Evolutionary conservation across 2,329 filamentous ascomycete species (phyloP).

Genomic region (Immersiporthe knoxdaviesiana): DNA sequence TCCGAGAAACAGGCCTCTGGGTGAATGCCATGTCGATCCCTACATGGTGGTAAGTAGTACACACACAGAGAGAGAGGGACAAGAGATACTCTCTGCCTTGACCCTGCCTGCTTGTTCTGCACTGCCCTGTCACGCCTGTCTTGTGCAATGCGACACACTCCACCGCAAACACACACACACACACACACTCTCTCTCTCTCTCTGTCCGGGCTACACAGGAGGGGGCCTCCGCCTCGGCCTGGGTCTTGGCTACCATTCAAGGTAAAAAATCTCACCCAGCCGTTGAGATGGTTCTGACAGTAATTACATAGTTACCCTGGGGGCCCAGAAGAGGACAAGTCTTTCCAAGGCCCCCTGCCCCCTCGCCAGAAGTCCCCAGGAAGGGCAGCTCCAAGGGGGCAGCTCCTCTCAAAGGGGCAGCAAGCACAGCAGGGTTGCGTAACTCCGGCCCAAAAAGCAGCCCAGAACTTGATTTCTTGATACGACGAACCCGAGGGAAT

Average conservation of each 20-base stretch:
- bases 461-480: background rate
- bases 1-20: background rate
- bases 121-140: no score
- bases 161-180: background rate
- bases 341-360: background rate
- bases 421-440: background rate
- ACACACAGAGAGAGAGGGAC: no score
- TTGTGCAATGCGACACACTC: background rate
- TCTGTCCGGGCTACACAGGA: background rate
- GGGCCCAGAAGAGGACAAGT: background rate
- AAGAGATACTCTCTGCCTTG: background rate
- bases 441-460: background rate
- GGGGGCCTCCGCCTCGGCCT: background rate
- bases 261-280: background rate
- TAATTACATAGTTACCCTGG: background rate
- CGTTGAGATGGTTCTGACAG: background rate
- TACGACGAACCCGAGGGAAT: background rate
- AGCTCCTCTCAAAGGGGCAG: background rate
- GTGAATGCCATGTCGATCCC: background rate
- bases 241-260: conserved; percentile 2
- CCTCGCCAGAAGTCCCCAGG: background rate
- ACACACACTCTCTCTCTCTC: no score
- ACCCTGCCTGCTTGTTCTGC: no score
- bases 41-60: background rate
- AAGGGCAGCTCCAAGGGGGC: background rate